Base-by-base conservation (phyloP, 495 filamentous ascomycete genomes). In the Penicillium daleae region DNA sequence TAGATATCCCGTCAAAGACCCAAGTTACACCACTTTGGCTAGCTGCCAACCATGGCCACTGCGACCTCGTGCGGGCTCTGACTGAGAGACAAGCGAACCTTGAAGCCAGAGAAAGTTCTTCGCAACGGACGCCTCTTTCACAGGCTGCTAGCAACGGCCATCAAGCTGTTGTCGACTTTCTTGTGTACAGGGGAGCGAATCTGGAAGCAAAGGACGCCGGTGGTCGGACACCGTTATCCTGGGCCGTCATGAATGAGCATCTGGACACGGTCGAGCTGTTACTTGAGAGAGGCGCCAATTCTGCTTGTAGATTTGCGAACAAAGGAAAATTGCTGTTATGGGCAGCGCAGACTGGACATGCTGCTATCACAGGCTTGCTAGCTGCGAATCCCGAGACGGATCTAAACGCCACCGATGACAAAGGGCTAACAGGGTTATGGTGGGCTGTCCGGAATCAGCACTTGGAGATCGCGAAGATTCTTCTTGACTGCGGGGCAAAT, bases 241-340 rank as follows among this genome's bases (percentile, higher is more conserved):
- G 48, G 48, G 22, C 58, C 33, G 33, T 37, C 33, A 37, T 15
- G 33, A 37, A 37, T 37, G 33, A 37, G 12, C 33, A 60, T 15
- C 9, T 42, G n/a, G 42, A 44, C 31, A 27, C 49, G 27, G 17
- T 51, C 15, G 39, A 37, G 27, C 40, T 59, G 19, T 27, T 59
- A 39, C 27, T 50, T 39, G 26, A 59, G 22, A 49, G 40, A 17
- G 37, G 37, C 27, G 59, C 59, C 22, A 39, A 55, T 12, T 15
- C 33, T 15, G 33, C 33, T 33, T 5, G 35, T 32, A 39, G 52
- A 6, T 24, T 37, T 37, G 10, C 10, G 33, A 37, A 37, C 33
- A 37, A 37, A 37, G 33, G 33, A 12, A 15, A 37, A 15, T 37
- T 37, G 5, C 33, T 37, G 6, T 15, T 37, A 37, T 37, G 33